Percentiles rank a stretch among this genome's conserved stretches.
These are phyloP conservation scores for Calycina herbarum DNA, from an alignment of 2,329 filamentous ascomycete species.

Conservation along the genomic window DNA sequence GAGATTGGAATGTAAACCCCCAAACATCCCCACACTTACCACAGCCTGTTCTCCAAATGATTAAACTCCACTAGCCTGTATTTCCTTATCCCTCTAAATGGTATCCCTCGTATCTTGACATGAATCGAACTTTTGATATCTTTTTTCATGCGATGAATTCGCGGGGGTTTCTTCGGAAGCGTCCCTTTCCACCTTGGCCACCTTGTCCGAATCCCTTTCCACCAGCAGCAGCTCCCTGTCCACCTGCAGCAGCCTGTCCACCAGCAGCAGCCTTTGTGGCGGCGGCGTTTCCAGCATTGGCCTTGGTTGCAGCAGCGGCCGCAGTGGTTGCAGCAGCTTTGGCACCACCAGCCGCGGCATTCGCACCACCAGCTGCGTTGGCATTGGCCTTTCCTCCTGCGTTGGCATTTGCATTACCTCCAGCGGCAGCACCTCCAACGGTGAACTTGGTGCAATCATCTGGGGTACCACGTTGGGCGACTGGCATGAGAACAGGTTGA, in stretches of 20 bases:
- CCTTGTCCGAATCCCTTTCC: background rate
- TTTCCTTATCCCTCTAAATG: conserved; percentile 13
- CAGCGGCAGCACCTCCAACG: conserved; percentile 33
- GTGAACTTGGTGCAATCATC: conserved; percentile 49
- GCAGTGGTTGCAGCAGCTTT: background rate
- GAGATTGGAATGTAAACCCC: conserved; percentile 21
- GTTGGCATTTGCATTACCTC: conserved; percentile 23
- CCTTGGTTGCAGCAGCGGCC: conserved; percentile 11
- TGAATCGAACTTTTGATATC: conserved; percentile 5
- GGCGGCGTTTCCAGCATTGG: conserved; percentile 16
- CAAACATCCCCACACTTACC: conserved; percentile 15
- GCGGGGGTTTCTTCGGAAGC: conserved; percentile 20
- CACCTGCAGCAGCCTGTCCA: background rate
- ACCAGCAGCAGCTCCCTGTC: background rate
- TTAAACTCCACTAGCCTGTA: conserved; percentile 16
- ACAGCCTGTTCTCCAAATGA: conserved; percentile 20
- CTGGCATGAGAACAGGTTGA: conserved; percentile 45
- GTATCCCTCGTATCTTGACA: conserved; percentile 12
- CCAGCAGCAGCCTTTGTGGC: conserved; percentile 34
- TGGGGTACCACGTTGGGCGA: conserved; percentile 47
- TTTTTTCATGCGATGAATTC: conserved; percentile 27
- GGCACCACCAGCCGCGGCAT: conserved; percentile 5
- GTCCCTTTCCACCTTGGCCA: conserved; percentile 6
- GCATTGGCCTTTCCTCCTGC: conserved; percentile 26
- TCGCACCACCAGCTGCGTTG: background rate